Evolutionary conservation across 805 yeast species (phyloP), one percentile per base, ranked within the genome.

Genomic region (Hagleromyces aurorensis): DNA sequence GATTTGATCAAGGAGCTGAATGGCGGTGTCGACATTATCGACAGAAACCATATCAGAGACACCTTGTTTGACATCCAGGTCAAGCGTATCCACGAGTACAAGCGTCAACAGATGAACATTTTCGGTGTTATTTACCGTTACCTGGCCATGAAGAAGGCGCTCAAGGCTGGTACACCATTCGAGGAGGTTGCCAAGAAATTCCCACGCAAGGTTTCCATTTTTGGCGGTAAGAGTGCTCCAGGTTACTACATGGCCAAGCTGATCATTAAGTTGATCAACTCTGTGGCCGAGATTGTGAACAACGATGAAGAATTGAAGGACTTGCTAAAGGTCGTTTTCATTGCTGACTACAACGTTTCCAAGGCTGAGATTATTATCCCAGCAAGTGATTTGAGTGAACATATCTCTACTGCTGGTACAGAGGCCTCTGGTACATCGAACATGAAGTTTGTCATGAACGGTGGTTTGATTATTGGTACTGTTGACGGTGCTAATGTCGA

Each of bases 161-260:
- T 52, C 11, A 15, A 34, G 12, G 36, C 43, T 7, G 59, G 59
- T 15, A 64, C 83, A 41, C 59, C 83, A 19, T 63, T 69, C 7
- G 71, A 70, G 33, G 79, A 84, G 59, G 66, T 80, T 48, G 64
- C 67, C 25, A 47, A 57, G 39, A 70, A 72, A 48, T 75, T 69
- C 55, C 70, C 74, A 36, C 78, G 95, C 36, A 82, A 79, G 52
- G 91, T 82, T 33, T 70, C 76, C 23, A 71, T 86, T 37, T 76
- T 87, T 57, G 96, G 96, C 43, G 96, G 96, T 53, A 86, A 87
- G 61, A 81, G 93, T 36, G 96, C 96, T 7, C 96, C 96, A n/a
- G 96, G 96, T 42, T 86, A 86, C 58, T 86, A 83, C 63, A 83
- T 86, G 75, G 96, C 96, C 36, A 86, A 86, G 61, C 72, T 81